Evolutionary conservation across 352 stramenopile species (phyloP), one percentile per base, ranked within the genome.

Genomic region (Pythium aquatile): DNA sequence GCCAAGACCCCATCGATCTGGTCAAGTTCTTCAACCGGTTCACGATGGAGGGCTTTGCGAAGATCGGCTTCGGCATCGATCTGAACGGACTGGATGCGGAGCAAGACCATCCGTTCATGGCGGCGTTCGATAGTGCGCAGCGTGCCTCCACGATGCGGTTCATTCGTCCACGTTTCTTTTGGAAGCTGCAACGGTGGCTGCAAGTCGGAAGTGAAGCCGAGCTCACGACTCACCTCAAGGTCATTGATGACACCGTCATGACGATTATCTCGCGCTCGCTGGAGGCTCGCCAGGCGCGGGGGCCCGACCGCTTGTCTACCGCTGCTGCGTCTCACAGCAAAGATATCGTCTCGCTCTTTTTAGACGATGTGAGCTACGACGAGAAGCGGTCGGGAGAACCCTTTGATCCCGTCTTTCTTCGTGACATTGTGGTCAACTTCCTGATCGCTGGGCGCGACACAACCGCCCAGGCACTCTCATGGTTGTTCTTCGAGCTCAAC

Each of bases 401-500:
- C 16, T 70, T 74, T 44, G 58, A 70, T 39, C 68, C 68, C 7
- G 49, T 60, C 11, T 78, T 74, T 58, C 54, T 87, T 2, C 72
- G 75, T 6, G 73, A 87, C 58, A 73, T 88, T 33, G 69, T 87
- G 5, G 73, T 88, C 33, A 83, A 76, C 53, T 80, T 88, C 39
- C 54, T 88, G 26, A 78, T 88, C 54, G 79, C 75, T 61, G 79
- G 79, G 11, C 58, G 78, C 1, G 79, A 88, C 65, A 85, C 79
- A 0, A 85, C 78, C 5, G 75, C 79, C 0, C 76, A 72, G 52
- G 74, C 77, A 6, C 54, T 88, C 1, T 70, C 65, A 17, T 88
- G 79, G 79, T 65, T 82, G 32, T 72, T 88, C 42, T 83, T 71
- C 57, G 70, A 85, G 56, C 54, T 88, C 10, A 58, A 59, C 24